Conservation (phyloP, 2,329 filamentous ascomycete species). For the Botrytis cinerea region DNA sequence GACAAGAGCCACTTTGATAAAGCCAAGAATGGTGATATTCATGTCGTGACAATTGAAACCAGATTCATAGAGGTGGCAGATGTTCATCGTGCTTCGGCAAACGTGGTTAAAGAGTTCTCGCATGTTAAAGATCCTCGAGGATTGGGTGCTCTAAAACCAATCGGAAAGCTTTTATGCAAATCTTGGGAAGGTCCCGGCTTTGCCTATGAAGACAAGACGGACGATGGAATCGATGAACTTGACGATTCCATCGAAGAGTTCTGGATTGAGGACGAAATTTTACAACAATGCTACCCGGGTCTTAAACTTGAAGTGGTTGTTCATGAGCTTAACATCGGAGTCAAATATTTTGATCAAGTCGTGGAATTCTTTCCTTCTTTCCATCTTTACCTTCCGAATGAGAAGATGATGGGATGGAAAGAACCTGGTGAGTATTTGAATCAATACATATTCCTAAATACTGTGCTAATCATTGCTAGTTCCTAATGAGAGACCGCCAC, state of each 20-base stretch:
- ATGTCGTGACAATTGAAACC: slow-evolving; percentile 50
- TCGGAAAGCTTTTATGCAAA: slow-evolving; percentile 51
- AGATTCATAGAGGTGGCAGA: slow-evolving; percentile 62
- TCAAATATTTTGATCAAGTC: slow-evolving; percentile 65
- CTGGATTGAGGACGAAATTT: slow-evolving; percentile 65
- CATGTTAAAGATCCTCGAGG: slow-evolving; percentile 43
- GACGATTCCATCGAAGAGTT: slow-evolving; percentile 54
- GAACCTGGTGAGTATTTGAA: slow-evolving; percentile 46
- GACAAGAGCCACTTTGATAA: slow-evolving; percentile 40
- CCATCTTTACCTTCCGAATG: slow-evolving; percentile 66
- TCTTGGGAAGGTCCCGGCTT: slow-evolving; percentile 45
- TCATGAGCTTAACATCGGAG: slow-evolving; percentile 58
- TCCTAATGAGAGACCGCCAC: slow-evolving; percentile 36
- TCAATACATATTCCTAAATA: not conserved
- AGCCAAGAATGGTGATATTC: slow-evolving; percentile 42
- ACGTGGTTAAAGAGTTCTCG: slow-evolving; percentile 49
- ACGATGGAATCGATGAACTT: slow-evolving; percentile 34
- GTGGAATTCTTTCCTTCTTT: slow-evolving; percentile 60
- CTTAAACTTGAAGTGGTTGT: slow-evolving; percentile 62
- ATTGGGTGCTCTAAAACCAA: slow-evolving; percentile 43
- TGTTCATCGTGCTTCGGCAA: slow-evolving; percentile 50
- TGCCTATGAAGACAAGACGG: slow-evolving; percentile 34
- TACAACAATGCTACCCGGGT: slow-evolving; percentile 61
- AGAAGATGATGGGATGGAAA: slow-evolving; percentile 68
- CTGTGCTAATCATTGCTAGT: slow-evolving; percentile 29